Base-by-base conservation (phyloP, 2,329 filamentous ascomycete species). In the Diplodia intermedia region DNA sequence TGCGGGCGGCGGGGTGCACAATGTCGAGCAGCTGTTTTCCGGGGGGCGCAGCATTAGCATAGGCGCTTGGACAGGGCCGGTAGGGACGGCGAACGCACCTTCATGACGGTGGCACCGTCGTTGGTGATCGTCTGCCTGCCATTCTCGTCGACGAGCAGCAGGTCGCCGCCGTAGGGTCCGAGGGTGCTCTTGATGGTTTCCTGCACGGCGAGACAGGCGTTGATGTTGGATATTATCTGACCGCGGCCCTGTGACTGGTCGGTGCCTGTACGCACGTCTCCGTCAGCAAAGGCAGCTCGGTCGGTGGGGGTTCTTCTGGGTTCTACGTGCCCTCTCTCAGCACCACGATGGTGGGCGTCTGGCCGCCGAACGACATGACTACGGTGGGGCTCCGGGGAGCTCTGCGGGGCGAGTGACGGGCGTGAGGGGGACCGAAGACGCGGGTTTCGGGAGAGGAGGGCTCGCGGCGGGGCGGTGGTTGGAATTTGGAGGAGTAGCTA, bases 41-140 rank as follows among this genome's bases (percentile, higher is more conserved):
- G 36, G 23, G 18, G 43, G 63, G 12, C 36, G 11, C 8, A 12
- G 14, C 18, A 15, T 67, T 29, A 38, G 40, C 7, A 47, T 65
- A 9, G 12, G 11, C 23, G 15, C 2, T 26, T 5, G 50, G 54
- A 53, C 15, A 52, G 65, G 65, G 40, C 65, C 70, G 68, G 50
- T 9, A 31, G 52, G 20, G 4, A 65, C 6, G 18, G 43, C 54
- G 12, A 65, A 67, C 81, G 74, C 80, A 93, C 92, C 90, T 97
- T 98, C 95, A 99, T 99, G 70, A 98, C 95, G 62, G 95, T 99
- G 60, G 95, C 95, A 78, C 95, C 95, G 84, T 99, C 95, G 82
- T 99, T 99, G 75, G 95, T 99, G 79, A 99, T 98, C 67, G 95
- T 99, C 84, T 97, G 93, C 81, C 84, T 90, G 80, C 95, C 95